Base-by-base conservation (phyloP, 768 basidiomycete species). In the Leccinum uliginosum region DNA sequence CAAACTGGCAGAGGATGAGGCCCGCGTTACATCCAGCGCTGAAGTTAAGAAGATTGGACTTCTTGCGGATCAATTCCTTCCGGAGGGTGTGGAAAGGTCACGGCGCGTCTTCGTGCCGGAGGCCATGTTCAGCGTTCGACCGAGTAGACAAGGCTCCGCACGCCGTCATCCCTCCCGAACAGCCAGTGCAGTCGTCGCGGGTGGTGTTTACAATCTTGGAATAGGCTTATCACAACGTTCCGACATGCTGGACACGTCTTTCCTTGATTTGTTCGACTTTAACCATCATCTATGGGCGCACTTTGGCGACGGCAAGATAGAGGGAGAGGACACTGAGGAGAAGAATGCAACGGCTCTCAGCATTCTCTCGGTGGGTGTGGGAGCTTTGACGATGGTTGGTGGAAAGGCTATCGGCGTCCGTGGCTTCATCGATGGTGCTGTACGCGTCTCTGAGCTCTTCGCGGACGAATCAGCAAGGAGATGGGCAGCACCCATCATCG, bases 101-200 rank as follows among this genome's bases (percentile, higher is more conserved):
- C 80, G 84, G 55, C 80, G 92, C 26, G 84, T 96, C 12, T 99
- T 99, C 78, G 85, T 91, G 76, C 92, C 96, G n/a, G 89, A 96
- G 68, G 96, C 93, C 14, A 98, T 99, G 97, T 99, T 98, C 75
- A 83, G 83, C 54, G 72, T 80, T 44, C 78, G 77, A 23, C 69
- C 74, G 27, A 71, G 79, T 52, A 79, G 66, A 62, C 66, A 73
- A 55, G 73, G 74, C 4, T 75, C 57, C 56, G 70, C 44, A 66
- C 75, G 54, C 72, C 77, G 51, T 74, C 78, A 50, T 12, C 68
- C 61, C 63, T 35, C 66, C 61, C n/a, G 65, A 54, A 68, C 59
- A 61, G 50, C 68, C 27, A 80, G 83, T 4, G 76, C 81, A 12
- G 76, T 92, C 55, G 87, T 89, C 44, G 87, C 90, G 46, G 89